A percentile compares a stretch with the other conserved stretches of the same genome.
These are phyloP conservation scores for Ceratocystis eucalypticola DNA, from an alignment of 2,329 filamentous ascomycete species.

Conservation along the genomic window DNA sequence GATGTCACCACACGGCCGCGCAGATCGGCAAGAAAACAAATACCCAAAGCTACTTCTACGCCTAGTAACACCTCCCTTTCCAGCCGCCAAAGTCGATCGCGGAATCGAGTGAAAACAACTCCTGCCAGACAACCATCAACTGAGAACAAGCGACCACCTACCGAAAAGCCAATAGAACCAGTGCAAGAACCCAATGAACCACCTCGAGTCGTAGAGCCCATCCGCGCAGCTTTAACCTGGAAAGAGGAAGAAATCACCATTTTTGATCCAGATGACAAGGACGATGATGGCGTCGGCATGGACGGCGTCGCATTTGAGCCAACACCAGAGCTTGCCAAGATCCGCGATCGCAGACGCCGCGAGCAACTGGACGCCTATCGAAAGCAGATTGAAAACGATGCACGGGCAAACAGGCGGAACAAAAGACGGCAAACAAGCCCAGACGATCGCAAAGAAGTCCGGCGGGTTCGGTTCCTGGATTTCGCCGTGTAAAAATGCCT, in stretches of 20 bases:
- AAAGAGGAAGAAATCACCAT: conserved; percentile 55
- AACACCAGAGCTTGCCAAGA: conserved; percentile 46
- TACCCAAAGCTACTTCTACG: neutral
- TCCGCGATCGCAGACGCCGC: conserved; percentile 41
- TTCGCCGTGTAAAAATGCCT: neutral
- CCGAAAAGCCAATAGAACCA: neutral
- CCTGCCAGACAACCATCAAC: neutral
- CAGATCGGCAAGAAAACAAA: conserved; percentile 4
- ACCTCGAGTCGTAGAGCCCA: conserved; percentile 34
- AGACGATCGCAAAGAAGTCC: conserved; percentile 6
- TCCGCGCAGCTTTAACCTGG: conserved; percentile 50
- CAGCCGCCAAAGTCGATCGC: neutral
- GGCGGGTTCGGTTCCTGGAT: conserved; percentile 16
- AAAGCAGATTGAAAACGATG: conserved; percentile 47
- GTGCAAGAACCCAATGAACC: conserved; percentile 9
- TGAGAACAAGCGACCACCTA: neutral
- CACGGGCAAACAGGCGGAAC: conserved; percentile 31
- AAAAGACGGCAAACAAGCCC: conserved; percentile 13
- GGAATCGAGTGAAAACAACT: conserved; percentile 1
- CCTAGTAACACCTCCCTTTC: neutral
- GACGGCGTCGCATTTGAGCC: conserved; percentile 56
- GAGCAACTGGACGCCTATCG: conserved; percentile 51
- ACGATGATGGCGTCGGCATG: conserved; percentile 54
- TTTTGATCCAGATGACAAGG: conserved; percentile 49
- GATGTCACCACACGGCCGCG: conserved; percentile 7